Conservation (phyloP, 2,329 filamentous ascomycete genomes). For the Whalleya microplaca region DNA sequence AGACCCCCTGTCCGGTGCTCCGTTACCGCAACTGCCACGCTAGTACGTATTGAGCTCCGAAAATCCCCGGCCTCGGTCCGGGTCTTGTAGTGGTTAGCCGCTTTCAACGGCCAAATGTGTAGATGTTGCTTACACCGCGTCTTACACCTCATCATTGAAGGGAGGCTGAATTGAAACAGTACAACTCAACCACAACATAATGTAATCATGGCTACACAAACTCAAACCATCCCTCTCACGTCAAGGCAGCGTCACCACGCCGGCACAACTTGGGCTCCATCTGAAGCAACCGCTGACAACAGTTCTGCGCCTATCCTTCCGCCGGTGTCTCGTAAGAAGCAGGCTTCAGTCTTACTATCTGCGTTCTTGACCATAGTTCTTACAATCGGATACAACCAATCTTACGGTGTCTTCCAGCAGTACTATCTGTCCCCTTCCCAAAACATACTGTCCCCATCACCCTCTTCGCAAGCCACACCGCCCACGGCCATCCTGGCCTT, state of each 20-base stretch:
- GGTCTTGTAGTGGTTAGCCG: no score
- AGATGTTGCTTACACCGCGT: background rate
- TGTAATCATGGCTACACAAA: constrained; percentile 16
- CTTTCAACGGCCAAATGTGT: background rate
- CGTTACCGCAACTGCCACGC: no score
- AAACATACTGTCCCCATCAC: constrained; percentile 41
- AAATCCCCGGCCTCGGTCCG: background rate
- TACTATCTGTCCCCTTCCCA: constrained; percentile 49
- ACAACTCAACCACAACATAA: background rate
- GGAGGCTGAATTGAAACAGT: background rate
- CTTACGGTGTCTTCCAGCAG: constrained; percentile 53
- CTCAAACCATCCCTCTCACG: constrained; percentile 16
- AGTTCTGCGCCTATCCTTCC: constrained; percentile 29
- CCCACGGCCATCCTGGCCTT: constrained; percentile 51
- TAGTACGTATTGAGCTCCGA: background rate
- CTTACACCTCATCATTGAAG: background rate
- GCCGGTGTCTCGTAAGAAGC: constrained; percentile 44
- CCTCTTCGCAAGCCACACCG: constrained; percentile 35
- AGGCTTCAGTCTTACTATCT: constrained; percentile 47
- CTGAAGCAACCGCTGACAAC: background rate
- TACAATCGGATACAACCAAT: constrained; percentile 54
- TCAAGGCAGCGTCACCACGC: constrained; percentile 1
- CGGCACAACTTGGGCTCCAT: constrained; percentile 4
- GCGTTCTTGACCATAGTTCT: constrained; percentile 49
- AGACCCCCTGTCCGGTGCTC: no score